Percentiles rank a stretch among this genome's conserved stretches.
Conservation (phyloP, 2,329 filamentous ascomycete species). For the Paraphaeosphaeria sporulosa region DNA sequence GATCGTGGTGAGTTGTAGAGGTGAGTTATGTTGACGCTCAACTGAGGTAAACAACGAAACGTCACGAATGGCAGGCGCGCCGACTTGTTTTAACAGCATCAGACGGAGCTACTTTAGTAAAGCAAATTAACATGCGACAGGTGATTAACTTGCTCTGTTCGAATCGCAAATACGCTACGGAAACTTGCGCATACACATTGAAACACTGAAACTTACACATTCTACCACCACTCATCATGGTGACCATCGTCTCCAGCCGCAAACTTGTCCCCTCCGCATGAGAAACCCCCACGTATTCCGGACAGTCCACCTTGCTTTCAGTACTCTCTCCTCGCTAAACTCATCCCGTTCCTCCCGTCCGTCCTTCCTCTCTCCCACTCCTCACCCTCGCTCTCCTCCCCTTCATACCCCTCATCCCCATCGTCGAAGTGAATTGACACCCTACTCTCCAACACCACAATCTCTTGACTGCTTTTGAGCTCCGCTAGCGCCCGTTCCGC, state of each 20-base stretch:
- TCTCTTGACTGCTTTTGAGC: constrained; percentile 28
- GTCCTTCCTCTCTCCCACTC: constrained; percentile 16
- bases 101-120: neutral
- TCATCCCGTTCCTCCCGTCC: constrained; percentile 26
- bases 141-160: no score
- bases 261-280: neutral
- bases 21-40: neutral
- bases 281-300: no score
- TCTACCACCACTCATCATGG: neutral
- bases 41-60: neutral
- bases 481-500: neutral
- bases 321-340: constrained; percentile 21
- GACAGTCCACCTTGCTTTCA: neutral
- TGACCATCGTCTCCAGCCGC: neutral
- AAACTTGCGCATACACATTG: neutral
- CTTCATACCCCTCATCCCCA: constrained; percentile 20
- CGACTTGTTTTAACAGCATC: neutral
- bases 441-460: constrained; percentile 34
- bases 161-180: no score
- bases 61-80: neutral
- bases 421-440: constrained; percentile 33
- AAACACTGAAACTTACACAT: neutral
- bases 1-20: neutral
- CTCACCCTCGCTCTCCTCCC: constrained; percentile 4
- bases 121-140: neutral